Conservation (phyloP, 805 yeast species). For the Saccharomycopsis synnaedendra region DNA sequence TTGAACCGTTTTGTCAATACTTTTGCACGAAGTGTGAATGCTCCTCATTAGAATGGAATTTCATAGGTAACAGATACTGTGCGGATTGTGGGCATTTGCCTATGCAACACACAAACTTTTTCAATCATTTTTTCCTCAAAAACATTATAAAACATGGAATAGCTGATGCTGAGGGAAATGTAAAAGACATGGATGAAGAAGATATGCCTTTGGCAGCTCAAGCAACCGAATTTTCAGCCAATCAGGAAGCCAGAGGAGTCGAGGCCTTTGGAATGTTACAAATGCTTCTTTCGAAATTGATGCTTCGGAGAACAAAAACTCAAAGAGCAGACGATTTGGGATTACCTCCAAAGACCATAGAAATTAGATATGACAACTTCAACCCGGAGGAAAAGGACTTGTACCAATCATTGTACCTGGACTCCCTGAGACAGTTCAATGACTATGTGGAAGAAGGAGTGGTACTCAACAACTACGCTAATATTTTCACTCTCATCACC, state of each 20-base stretch:
- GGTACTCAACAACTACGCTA: constrained; percentile 91
- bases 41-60: constrained; percentile 70
- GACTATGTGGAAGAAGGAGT: constrained; percentile 95
- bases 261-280: constrained; percentile 72
- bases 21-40: constrained; percentile 93
- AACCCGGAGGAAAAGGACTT: constrained; percentile 93
- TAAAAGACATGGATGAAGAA: constrained; percentile 5
- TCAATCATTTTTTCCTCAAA: constrained; percentile 91
- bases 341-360: constrained; percentile 90
- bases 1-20: constrained; percentile 80
- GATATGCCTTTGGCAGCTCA: not conserved
- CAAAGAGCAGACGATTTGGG: constrained; percentile 98
- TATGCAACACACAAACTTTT: constrained; percentile 90
- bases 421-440: constrained; percentile 76
- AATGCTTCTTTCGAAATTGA: constrained; percentile 59
- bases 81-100: constrained; percentile 83
- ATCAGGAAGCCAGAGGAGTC: constrained; percentile 32
- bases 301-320: constrained; percentile 90
- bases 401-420: constrained; percentile 78
- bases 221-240: not conserved
- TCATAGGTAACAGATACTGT: constrained; percentile 75
- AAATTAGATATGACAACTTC: constrained; percentile 74
- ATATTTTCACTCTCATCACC: constrained; percentile 89
- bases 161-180: constrained; percentile 40
- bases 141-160: constrained; percentile 83